Base-by-base conservation (phyloP, 2,329 filamentous ascomycete genomes). In the Colletotrichum cereale region DNA sequence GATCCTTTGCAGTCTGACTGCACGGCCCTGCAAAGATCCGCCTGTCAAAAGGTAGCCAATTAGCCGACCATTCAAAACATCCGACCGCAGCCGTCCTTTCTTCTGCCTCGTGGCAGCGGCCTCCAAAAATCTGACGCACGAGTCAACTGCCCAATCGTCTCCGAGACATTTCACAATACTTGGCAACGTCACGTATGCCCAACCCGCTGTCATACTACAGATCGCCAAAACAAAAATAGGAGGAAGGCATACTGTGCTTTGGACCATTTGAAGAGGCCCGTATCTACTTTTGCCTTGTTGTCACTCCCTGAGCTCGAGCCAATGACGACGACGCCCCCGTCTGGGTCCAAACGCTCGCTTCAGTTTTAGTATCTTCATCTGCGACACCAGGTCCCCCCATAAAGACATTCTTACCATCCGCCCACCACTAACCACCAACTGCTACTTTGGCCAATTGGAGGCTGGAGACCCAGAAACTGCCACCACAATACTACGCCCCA, bases 321-420 rank as follows among this genome's bases (percentile, higher is more conserved):
- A 72, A 69, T 72, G 69, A 72, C 69, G 69, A 69, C 69, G 66
- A 36, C 65, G 60, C 60, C 69, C 69, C 56, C 24, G 14, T 53
- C 65, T 48, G 66, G 65, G 65, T 69, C 69, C 69, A 72, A 72
- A 72, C 69, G 58, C 65, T 72, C 69, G 69, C 69, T 72, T 72
- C 69, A 72, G 60, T 72, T 72, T 72, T 72, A 72, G 69, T 48
- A 69, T 69, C 69, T 69, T 72, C 65, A 69, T 72, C 69, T 72
- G 65, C 66, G 60, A 72, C 69, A 69, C n/a, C 69, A 68, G 69
- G 69, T 71, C 44, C 68, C 53, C 55, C 34, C 36, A 40, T 47
- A 64, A 71, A 58, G 67, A 47, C 31, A 53, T 42, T 58, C 58
- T 53, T 47, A 50, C 48, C 42, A n/a, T 14, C 48, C 42, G 44